Evolutionary conservation across 1,139 yeast genomes (phyloP).

Genomic region (Geotrichum carabidarum): DNA sequence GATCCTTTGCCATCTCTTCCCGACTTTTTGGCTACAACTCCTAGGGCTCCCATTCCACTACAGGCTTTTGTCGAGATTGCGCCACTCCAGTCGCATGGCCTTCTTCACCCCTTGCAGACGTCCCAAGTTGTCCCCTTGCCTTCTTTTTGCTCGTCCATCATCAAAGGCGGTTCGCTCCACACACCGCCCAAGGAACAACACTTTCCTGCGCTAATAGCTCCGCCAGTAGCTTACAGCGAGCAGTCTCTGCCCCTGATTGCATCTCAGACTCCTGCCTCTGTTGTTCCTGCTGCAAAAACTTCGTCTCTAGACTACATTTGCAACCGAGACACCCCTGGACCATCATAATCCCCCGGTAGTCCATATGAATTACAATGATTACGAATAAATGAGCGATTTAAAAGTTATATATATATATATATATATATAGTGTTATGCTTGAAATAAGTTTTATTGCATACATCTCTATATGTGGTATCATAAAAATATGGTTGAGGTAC

Average conservation of each 20-base stretch:
- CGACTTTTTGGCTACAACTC: constrained; percentile 6
- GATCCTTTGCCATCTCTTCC: constrained; percentile 14
- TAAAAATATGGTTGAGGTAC: no score
- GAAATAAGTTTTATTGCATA: no score
- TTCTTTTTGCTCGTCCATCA: constrained; percentile 3
- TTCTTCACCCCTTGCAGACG: not conserved
- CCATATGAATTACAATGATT: no score
- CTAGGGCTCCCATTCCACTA: not conserved
- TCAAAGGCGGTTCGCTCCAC: not conserved
- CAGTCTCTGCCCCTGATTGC: no score
- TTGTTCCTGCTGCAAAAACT: not conserved
- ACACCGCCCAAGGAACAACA: not conserved
- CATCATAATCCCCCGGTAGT: not conserved
- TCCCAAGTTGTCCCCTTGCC: constrained; percentile 8
- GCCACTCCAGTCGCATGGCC: constrained; percentile 1
- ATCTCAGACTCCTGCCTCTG: not conserved
- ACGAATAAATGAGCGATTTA: no score
- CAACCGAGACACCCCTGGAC: not conserved
- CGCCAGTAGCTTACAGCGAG: not conserved
- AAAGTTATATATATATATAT: no score
- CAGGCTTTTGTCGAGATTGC: constrained; percentile 15
- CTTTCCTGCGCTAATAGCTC: not conserved
- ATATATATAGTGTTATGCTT: no score
- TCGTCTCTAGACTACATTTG: constrained; percentile 4
- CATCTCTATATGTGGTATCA: no score